Evolutionary conservation across 2,329 filamentous ascomycete genomes (phyloP).

Genomic region (Cylindrodendrum hubeiense): DNA sequence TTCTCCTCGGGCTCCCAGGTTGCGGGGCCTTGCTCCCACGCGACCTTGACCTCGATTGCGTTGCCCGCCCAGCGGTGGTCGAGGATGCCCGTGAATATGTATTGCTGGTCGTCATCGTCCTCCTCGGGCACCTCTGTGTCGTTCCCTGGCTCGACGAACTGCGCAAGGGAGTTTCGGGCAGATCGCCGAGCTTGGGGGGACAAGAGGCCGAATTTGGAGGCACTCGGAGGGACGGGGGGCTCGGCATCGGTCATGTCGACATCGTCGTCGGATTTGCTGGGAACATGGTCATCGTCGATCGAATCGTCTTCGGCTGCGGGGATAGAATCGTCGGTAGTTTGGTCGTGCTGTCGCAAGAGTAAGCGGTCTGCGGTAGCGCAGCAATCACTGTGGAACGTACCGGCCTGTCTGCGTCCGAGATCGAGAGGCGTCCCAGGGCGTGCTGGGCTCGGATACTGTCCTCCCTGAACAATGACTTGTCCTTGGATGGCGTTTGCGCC

Average conservation of each 20-base stretch:
- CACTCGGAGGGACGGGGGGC: background rate
- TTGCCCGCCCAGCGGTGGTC: slow-evolving; percentile 47
- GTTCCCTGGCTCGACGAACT: background rate
- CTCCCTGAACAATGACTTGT: slow-evolving; percentile 13
- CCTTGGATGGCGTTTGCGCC: slow-evolving; percentile 25
- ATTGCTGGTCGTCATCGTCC: slow-evolving; percentile 25
- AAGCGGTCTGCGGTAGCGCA: background rate
- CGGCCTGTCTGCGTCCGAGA: slow-evolving; percentile 29
- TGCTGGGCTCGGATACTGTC: slow-evolving; percentile 30
- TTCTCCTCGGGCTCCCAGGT: slow-evolving; percentile 52
- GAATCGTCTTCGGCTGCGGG: slow-evolving; percentile 8
- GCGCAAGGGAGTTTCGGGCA: background rate
- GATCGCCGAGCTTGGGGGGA: slow-evolving; percentile 18
- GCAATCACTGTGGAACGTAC: slow-evolving; percentile 27
- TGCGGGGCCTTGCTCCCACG: slow-evolving; percentile 46
- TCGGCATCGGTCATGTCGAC: slow-evolving; percentile 1
- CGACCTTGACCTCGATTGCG: slow-evolving; percentile 46
- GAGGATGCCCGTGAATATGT: slow-evolving; percentile 38
- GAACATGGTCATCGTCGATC: background rate
- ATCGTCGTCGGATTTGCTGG: background rate
- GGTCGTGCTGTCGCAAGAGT: slow-evolving; percentile 7
- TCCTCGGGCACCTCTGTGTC: slow-evolving; percentile 5
- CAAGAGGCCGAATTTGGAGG: background rate
- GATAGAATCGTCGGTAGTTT: slow-evolving; percentile 1
- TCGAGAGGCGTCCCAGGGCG: slow-evolving; percentile 20